Conservation (phyloP, 2,329 filamentous ascomycete species). For the Diplodia scrobiculata region DNA sequence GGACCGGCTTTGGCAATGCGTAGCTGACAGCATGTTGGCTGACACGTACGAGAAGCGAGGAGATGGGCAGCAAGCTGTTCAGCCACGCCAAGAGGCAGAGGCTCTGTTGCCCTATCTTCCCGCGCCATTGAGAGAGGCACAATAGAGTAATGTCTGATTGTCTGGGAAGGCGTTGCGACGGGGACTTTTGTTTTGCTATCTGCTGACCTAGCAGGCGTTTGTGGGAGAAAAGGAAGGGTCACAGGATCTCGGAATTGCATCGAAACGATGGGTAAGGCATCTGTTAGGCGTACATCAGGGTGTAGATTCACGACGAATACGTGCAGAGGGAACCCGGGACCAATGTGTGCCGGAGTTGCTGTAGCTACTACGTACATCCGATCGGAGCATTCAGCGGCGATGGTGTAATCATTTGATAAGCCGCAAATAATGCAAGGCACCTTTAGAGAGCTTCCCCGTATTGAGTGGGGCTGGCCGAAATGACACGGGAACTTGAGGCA, state of each 20-base stretch:
- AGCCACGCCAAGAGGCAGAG: constrained; percentile 50
- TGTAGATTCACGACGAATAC: not conserved
- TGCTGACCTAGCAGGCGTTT: constrained; percentile 6
- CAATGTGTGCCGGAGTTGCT: not conserved
- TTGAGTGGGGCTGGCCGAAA: not conserved
- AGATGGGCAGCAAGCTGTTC: constrained; percentile 56
- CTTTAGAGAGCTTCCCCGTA: not conserved
- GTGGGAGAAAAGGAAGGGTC: not conserved
- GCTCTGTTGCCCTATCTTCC: constrained; percentile 36
- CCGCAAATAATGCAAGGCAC: not conserved
- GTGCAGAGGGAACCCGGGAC: not conserved
- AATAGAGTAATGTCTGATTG: not conserved
- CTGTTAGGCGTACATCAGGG: constrained; percentile 6
- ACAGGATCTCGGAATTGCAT: not conserved
- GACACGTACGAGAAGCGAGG: constrained; percentile 75
- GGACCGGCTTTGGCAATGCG: constrained; percentile 53
- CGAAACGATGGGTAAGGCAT: constrained; percentile 1
- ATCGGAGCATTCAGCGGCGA: not conserved
- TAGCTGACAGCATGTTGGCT: constrained; percentile 75
- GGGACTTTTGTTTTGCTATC: constrained; percentile 5
- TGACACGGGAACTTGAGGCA: not conserved
- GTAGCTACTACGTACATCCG: not conserved
- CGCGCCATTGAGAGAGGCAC: constrained; percentile 31
- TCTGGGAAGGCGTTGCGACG: not conserved
- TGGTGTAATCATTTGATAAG: not conserved